Percentiles rank a stretch among this genome's conserved stretches.
phyloP scores from a whole-genome alignment of 768 basidiomycete species.

The Pholiota conissans region DNA sequence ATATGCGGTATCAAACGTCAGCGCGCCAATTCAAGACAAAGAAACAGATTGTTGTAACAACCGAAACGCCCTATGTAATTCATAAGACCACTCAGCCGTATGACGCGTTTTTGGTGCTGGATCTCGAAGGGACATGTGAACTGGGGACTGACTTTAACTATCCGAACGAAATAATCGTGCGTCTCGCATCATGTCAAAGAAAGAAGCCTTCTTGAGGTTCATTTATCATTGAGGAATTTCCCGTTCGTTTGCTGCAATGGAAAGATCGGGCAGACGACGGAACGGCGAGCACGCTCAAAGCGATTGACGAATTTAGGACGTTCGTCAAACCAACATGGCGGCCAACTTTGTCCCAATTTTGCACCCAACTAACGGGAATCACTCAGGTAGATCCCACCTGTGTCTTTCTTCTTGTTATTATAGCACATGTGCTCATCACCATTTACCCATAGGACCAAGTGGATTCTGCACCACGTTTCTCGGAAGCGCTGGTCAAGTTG shows the following conservation, averaged over 20 bases:
- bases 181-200: conserved; percentile 29
- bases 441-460: conserved; percentile 66
- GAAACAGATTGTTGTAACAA: conserved; percentile 1
- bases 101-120: conserved; percentile 84
- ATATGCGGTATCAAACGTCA: conserved; percentile 19
- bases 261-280: conserved; percentile 55
- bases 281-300: conserved; percentile 56
- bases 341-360: conserved; percentile 80
- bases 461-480: conserved; percentile 74
- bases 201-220: background rate
- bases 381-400: conserved; percentile 65
- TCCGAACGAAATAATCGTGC: conserved; percentile 95
- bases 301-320: conserved; percentile 81
- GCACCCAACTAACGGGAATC: conserved; percentile 87
- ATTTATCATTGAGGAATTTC: conserved; percentile 71
- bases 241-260: conserved; percentile 89
- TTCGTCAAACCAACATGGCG: conserved; percentile 89
- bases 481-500: conserved; percentile 63
- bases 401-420: conserved; percentile 3
- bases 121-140: conserved; percentile 86
- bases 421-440: background rate
- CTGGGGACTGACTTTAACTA: conserved; percentile 71
- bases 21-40: conserved; percentile 13
- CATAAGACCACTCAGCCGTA: conserved; percentile 44
- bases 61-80: background rate